Evolutionary conservation across 768 basidiomycete species (phyloP), one percentile per base, ranked within the genome.

Genomic region (Mrakia blollopis): DNA sequence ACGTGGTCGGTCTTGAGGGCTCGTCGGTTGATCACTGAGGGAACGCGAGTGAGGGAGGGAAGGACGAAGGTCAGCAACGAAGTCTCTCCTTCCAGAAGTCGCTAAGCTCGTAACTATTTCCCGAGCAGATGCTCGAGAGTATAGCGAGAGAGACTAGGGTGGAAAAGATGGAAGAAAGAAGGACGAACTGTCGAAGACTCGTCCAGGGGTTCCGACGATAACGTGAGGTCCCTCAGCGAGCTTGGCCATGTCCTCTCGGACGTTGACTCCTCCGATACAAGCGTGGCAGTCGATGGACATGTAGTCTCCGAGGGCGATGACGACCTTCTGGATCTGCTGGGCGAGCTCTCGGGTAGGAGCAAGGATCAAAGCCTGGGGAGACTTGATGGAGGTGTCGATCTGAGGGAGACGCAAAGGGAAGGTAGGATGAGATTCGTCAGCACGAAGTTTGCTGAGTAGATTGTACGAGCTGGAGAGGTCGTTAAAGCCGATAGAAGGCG

Each of bases 261-360:
- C 94, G 54, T 93, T 93, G 2, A 94, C 96, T 62, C 96, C 96
- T 62, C 96, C 96, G 82, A 98, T 97, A 85, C 95, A 97, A 62
- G 94, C 95, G 83, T 98, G 94, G 84, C 96, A 98, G 82, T 97
- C 94, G 78, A 99, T 92, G 83, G 97, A 97, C 95, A 98, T 96
- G 84, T 98, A 98, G 87, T 98, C 95, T 69, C 96, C 96, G 47
- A 99, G 86, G 37, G 96, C 96, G 77, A 98, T 89, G 41, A 98
- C 89, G 79, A 98, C 95, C 69, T 93, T 96, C 84, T 98, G 95
- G 81, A 97, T 99, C 86, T 98, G 96, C n/a, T 94, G 94, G 30
- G 96, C 96, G 76, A 98, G 88, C 86, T 99, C 96, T 79, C 96
- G 92, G n/a, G 96, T 99, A 5, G 96, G 96, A 9, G 96, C 97